Evolutionary conservation across 2,329 filamentous ascomycete genomes (phyloP).

Genomic region (Epichloe baconii): DNA sequence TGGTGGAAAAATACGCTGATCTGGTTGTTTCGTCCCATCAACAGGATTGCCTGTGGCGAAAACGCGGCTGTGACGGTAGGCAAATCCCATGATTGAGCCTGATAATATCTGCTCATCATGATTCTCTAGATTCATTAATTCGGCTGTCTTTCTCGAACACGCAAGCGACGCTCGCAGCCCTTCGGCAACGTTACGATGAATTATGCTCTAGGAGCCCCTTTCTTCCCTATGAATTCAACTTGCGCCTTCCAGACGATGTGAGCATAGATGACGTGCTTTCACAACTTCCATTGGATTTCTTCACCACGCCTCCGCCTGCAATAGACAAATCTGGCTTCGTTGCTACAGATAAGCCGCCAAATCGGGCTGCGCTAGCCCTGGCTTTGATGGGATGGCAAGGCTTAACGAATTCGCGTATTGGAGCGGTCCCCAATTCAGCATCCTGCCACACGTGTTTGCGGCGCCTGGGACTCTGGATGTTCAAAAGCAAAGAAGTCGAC

Average conservation of each 20-base stretch:
- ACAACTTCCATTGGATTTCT: constrained; percentile 42
- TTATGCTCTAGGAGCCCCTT: constrained; percentile 40
- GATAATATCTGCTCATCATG: background rate
- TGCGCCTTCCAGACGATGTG: constrained; percentile 41
- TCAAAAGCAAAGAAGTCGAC: constrained; percentile 59
- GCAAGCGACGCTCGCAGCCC: constrained; percentile 39
- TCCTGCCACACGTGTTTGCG: constrained; percentile 79
- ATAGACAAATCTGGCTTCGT: constrained; percentile 13
- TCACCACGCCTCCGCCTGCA: constrained; percentile 28
- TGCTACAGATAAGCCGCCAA: constrained; percentile 23
- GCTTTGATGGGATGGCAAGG: constrained; percentile 68
- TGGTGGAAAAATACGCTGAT: constrained; percentile 64
- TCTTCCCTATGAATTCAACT: constrained; percentile 48
- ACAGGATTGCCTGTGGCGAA: constrained; percentile 75
- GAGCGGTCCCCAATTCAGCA: constrained; percentile 57
- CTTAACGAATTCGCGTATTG: constrained; percentile 37
- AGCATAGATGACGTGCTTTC: constrained; percentile 35
- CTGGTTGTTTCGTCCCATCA: constrained; percentile 65
- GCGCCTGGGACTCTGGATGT: constrained; percentile 87
- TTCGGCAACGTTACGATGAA: constrained; percentile 54
- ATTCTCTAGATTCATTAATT: constrained; percentile 39
- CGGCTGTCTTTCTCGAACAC: constrained; percentile 52
- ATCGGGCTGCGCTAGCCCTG: constrained; percentile 51
- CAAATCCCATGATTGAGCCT: background rate
- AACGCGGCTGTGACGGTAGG: constrained; percentile 73